Conservation (phyloP, 352 stramenopile species). For the Pythium inflatum region DNA sequence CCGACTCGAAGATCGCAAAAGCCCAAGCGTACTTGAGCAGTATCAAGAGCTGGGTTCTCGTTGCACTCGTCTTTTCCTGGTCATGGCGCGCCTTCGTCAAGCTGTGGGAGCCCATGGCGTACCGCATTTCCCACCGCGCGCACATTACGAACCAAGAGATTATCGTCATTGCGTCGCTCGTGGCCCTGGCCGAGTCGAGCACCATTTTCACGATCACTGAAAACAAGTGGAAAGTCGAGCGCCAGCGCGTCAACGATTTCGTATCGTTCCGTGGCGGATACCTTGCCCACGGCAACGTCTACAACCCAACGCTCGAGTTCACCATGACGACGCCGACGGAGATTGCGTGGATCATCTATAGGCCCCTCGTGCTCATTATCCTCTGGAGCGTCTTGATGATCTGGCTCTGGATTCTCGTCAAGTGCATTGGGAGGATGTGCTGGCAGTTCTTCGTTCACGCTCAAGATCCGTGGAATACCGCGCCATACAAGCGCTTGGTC, state of each 20-base stretch:
- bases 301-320: conserved; percentile 39
- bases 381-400: conserved; percentile 11
- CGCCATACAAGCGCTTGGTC: conserved; percentile 22
- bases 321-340: conserved; percentile 11
- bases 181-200: conserved; percentile 13
- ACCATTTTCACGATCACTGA: conserved; percentile 26
- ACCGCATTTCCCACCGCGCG: conserved; percentile 13
- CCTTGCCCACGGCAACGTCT: conserved; percentile 20
- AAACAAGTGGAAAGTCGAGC: conserved; percentile 31
- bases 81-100: conserved; percentile 28
- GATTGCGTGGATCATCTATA: conserved; percentile 43
- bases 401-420: neutral
- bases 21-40: conserved; percentile 49
- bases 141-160: conserved; percentile 30
- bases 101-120: conserved; percentile 20
- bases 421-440: too few relatives aligned
- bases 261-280: conserved; percentile 23
- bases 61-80: conserved; percentile 28
- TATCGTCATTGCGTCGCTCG: conserved; percentile 18
- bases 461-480: too few relatives aligned
- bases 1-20: conserved; percentile 33
- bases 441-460: too few relatives aligned
- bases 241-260: conserved; percentile 27
- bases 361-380: conserved; percentile 26
- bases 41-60: conserved; percentile 27